Base-by-base conservation (phyloP, 2,329 filamentous ascomycete species). In the Dendrostoma leiphaemia region DNA sequence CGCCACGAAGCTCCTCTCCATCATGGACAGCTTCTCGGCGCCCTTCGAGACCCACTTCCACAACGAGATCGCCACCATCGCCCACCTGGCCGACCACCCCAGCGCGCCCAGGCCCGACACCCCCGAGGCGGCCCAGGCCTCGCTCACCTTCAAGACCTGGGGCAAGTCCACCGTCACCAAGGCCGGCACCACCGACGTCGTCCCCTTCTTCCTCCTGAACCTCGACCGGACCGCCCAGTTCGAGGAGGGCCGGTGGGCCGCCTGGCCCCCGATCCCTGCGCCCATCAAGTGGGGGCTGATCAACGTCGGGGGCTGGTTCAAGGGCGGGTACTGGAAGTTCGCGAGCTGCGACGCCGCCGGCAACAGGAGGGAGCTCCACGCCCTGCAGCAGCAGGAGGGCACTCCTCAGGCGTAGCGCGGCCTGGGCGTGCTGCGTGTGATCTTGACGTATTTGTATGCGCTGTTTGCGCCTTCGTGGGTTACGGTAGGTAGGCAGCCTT, bases 161-260 rank as follows among this genome's bases (percentile, higher is more conserved):
- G 82, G 82, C 55, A 84, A 85, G 73, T 79, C 74, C 65, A 85
- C 82, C 2, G 79, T 86, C n/a, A 80, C 74, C 45, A 84, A 84
- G 69, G 82, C 81, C 0, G 81, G 81, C 26, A 73, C 77, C 34
- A 71, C 76, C 17, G 82, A 86, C 56, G 83, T 83, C 0, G 77
- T 87, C 15, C 83, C 83, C 1, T 86, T 88, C 62, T 85, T 87
- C 70, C 64, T 87, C 53, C 67, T 85, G 59, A 87, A 87, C 63
- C 68, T 85, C 21, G 85, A 88, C 65, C 68, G 73, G 38, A 83
- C 77, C 3, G 75, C 71, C 56, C 52, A 51, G 21, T 65, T 65
- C 13, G 85, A 88, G 67, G 78, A 78, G 6, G 82, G 82, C 23
- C 65, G 75, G 62, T 86, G 84, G 82, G 74, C 73, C 12, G 76